phyloP scores from a whole-genome alignment of 257 asterid species.

The Fraxinus americana region DNA sequence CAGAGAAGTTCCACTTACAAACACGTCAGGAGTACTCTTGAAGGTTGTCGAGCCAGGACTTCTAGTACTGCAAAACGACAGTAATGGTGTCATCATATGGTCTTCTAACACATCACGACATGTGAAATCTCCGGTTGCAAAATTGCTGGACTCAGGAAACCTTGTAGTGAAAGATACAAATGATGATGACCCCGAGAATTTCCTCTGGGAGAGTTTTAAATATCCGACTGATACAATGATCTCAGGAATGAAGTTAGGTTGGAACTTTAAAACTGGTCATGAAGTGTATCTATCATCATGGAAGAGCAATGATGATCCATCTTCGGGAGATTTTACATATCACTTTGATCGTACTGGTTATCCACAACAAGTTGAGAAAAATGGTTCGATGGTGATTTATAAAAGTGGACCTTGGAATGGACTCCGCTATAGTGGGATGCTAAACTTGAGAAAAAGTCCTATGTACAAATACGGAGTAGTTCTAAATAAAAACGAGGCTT shows the following conservation, averaged over 20 bases:
- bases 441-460: not conserved
- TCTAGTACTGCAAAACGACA: conserved; percentile 2
- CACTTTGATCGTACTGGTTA: conserved; percentile 1
- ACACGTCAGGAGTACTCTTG: conserved; percentile 11
- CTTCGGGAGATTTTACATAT: no score
- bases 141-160: no score
- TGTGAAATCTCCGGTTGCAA: no score
- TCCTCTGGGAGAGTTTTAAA: no score
- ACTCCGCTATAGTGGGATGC: not conserved
- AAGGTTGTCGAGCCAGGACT: conserved; percentile 14
- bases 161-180: no score
- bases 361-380: conserved; percentile 14
- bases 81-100: conserved; percentile 16
- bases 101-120: not conserved
- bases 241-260: no score
- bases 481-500: conserved; percentile 18
- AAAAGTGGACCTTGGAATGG: conserved; percentile 27
- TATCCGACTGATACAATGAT: no score
- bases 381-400: not conserved
- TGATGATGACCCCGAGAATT: no score
- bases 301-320: no score
- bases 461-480: not conserved
- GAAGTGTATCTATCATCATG: no score
- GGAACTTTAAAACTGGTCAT: no score
- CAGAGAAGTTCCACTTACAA: conserved; percentile 13